Evolutionary conservation across 805 yeast genomes (phyloP).

Genomic region (Nakazawaea holstii): DNA sequence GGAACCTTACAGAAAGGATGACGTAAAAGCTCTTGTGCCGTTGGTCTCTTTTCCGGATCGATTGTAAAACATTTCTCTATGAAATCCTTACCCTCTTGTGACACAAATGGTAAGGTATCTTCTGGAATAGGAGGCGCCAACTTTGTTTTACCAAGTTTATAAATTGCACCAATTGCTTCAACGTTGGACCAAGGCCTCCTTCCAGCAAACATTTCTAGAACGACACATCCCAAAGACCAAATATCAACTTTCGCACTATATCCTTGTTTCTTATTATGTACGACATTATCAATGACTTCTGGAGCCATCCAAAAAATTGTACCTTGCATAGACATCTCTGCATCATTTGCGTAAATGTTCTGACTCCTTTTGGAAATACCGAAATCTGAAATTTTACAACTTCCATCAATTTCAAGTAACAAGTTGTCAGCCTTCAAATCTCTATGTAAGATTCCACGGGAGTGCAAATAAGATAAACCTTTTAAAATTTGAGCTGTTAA

Average conservation of each 20-base stretch:
- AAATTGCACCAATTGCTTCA: slow-evolving; percentile 92
- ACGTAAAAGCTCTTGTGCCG: slow-evolving; percentile 75
- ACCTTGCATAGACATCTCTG: slow-evolving; percentile 98
- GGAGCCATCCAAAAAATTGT: slow-evolving; percentile 99
- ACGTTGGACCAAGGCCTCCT: slow-evolving; percentile 96
- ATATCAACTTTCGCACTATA: slow-evolving; percentile 97
- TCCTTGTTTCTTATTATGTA: slow-evolving; percentile 72
- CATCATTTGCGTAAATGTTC: slow-evolving; percentile 83
- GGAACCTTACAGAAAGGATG: slow-evolving; percentile 63
- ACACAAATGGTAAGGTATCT: slow-evolving; percentile 65
- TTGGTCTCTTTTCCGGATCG: slow-evolving; percentile 76
- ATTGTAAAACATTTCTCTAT: slow-evolving; percentile 72
- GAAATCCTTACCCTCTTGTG: slow-evolving; percentile 62
- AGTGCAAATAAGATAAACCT: slow-evolving; percentile 85
- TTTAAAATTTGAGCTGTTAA: slow-evolving; percentile 74
- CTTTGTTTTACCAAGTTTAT: slow-evolving; percentile 78
- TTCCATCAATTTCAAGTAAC: slow-evolving; percentile 83
- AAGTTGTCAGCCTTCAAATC: slow-evolving; percentile 94
- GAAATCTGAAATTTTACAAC: slow-evolving; percentile 92
- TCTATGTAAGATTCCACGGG: slow-evolving; percentile 83
- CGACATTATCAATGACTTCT: slow-evolving; percentile 85
- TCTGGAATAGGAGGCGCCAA: slow-evolving; percentile 95
- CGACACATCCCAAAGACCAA: slow-evolving; percentile 98
- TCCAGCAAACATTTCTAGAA: slow-evolving; percentile 96
- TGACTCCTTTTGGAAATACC: slow-evolving; percentile 87